Percentiles rank a stretch among this genome's conserved stretches.
Evolutionary conservation across 2,329 filamentous ascomycete genomes (phyloP).

Genomic region (Pyrenophora graminea): DNA sequence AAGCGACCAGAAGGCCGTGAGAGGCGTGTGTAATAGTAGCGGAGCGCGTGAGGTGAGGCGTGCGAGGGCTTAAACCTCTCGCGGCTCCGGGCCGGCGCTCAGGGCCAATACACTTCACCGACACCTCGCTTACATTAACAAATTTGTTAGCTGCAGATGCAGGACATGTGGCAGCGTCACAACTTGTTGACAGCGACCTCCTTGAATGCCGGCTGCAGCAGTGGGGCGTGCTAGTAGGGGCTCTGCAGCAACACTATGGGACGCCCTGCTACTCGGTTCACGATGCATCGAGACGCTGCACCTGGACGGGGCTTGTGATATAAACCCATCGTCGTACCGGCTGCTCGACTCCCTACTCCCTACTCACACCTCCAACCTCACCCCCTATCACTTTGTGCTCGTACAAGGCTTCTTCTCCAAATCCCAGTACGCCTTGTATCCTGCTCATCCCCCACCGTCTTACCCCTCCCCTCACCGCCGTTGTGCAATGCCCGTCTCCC

Average conservation of each 20-base stretch:
- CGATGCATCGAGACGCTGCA: conserved; percentile 32
- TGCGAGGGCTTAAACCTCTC: conserved; percentile 28
- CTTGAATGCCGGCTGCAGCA: conserved; percentile 41
- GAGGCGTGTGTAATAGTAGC: conserved; percentile 20
- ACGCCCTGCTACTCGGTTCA: conserved; percentile 34
- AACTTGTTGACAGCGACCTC: conserved; percentile 41
- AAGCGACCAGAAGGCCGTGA: conserved; percentile 19
- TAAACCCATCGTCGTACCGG: conserved; percentile 37
- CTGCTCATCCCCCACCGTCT: conserved; percentile 21
- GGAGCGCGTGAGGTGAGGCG: conserved; percentile 36
- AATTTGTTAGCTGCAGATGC: conserved; percentile 44
- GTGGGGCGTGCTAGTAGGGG: conserved; percentile 40
- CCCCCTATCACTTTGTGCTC: conserved; percentile 17
- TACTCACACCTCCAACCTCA: conserved; percentile 17
- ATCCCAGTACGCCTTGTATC: conserved; percentile 5
- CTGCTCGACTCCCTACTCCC: conserved; percentile 16
- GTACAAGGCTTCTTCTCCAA: conserved; percentile 11
- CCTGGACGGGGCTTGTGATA: conserved; percentile 31
- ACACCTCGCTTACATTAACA: conserved; percentile 33
- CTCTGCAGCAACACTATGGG: conserved; percentile 40
- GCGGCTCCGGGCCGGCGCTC: conserved; percentile 35
- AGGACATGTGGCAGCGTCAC: conserved; percentile 49
- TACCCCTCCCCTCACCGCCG: conserved; percentile 19
- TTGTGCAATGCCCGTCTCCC: conserved; percentile 62
- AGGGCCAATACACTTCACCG: conserved; percentile 37